Evolutionary conservation across 2,329 filamentous ascomycete species (phyloP).

Genomic region (Stagonosporopsis vannaccii): DNA sequence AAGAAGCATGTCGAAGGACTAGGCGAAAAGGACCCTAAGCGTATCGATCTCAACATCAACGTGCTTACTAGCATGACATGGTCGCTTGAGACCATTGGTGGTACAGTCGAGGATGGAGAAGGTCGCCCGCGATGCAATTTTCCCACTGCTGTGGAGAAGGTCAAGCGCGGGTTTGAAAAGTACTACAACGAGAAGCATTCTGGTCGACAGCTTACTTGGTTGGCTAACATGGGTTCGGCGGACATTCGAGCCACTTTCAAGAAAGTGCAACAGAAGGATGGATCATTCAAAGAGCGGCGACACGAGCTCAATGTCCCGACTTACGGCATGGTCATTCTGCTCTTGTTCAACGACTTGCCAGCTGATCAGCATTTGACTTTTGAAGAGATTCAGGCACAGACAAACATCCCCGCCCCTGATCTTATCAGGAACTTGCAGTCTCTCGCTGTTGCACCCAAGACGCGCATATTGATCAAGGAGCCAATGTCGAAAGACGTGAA

Average conservation of each 20-base stretch:
- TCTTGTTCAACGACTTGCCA: slow-evolving; percentile 84
- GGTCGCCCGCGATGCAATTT: slow-evolving; percentile 68
- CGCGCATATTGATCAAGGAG: slow-evolving; percentile 79
- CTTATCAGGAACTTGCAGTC: slow-evolving; percentile 81
- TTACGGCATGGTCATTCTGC: slow-evolving; percentile 86
- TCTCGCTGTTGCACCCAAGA: slow-evolving; percentile 83
- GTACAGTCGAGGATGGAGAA: slow-evolving; percentile 61
- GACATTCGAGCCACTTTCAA: slow-evolving; percentile 85
- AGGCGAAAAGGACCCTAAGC: slow-evolving; percentile 64
- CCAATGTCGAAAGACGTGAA: slow-evolving; percentile 81
- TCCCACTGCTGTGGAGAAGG: slow-evolving; percentile 73
- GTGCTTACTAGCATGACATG: slow-evolving; percentile 94
- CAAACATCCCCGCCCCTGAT: slow-evolving; percentile 78
- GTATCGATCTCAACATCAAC: slow-evolving; percentile 80
- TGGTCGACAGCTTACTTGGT: slow-evolving; percentile 88
- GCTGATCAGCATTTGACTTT: slow-evolving; percentile 61
- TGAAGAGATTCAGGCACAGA: slow-evolving; percentile 83
- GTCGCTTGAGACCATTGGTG: slow-evolving; percentile 85
- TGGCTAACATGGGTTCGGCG: slow-evolving; percentile 77
- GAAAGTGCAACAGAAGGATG: slow-evolving; percentile 73
- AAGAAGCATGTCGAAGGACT: slow-evolving; percentile 70
- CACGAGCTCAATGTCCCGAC: slow-evolving; percentile 94
- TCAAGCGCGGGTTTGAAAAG: slow-evolving; percentile 85
- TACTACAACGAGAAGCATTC: slow-evolving; percentile 90
- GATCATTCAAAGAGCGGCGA: slow-evolving; percentile 69